Conservation (phyloP, 2,329 filamentous ascomycete species). For the Endoconidiophora laricicola region DNA sequence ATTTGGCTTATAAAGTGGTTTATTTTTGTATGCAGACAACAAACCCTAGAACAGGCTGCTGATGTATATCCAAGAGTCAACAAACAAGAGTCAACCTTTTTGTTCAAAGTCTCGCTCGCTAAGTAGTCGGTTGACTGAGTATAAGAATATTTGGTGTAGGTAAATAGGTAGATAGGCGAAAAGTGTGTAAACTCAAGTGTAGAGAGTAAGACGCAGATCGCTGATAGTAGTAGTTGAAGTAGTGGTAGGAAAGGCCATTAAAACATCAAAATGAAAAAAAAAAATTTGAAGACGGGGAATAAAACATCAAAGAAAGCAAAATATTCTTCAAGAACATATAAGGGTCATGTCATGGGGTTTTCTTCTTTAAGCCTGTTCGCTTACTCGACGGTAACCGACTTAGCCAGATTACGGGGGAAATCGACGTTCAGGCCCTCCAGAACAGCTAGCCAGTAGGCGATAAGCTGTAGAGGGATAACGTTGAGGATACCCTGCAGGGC, state of each 20-base stretch:
- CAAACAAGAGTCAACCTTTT: slow-evolving; percentile 11
- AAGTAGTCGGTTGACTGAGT: no score
- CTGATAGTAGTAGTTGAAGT: no score
- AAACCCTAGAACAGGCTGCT: neutral
- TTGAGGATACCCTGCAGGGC: slow-evolving; percentile 93
- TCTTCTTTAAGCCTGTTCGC: neutral
- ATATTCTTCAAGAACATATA: slow-evolving; percentile 10
- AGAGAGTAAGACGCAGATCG: no score
- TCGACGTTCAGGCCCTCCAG: slow-evolving; percentile 93
- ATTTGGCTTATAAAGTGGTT: no score
- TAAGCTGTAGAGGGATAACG: slow-evolving; percentile 91
- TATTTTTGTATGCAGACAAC: neutral
- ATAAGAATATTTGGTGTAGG: no score
- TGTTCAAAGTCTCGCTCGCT: no score
- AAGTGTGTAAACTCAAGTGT: no score
- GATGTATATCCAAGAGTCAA: neutral
- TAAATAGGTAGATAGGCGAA: no score
- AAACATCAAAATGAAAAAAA: no score
- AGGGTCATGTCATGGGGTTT: slow-evolving; percentile 12
- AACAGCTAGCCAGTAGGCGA: slow-evolving; percentile 97
- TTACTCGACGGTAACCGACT: slow-evolving; percentile 98
- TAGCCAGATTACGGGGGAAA: slow-evolving; percentile 95
- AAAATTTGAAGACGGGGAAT: no score
- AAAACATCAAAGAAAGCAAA: no score
- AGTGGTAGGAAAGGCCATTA: no score